Evolutionary conservation across 805 yeast species (phyloP), one percentile per base, ranked within the genome.

Genomic region (Pichia membranifaciens): DNA sequence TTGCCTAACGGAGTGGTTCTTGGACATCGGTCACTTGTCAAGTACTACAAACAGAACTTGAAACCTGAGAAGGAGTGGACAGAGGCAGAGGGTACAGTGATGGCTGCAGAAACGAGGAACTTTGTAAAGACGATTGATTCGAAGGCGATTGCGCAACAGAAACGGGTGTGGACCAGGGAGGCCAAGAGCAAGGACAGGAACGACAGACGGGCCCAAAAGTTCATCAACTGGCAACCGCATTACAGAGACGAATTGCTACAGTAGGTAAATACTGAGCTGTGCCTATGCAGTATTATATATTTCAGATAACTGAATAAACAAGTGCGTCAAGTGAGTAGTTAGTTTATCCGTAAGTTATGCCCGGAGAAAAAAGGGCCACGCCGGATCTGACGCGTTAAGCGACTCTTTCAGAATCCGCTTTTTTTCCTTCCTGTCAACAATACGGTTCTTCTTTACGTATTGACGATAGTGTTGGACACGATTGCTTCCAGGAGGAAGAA

Each of bases 161-260:
- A 78, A 70, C 71, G 87, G 51, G 77, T 79, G 5, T 82, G 93
- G 81, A 74, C 70, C 48, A 76, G 75, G 71, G 64, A 82, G 73
- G 52, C 59, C 57, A 61, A 69, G 62, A 54, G 75, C 55, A 70
- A 70, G 49, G 81, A 78, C 53, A 65, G 79, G 69, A 61, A 69
- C 69, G 70, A 74, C 66, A 65, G 69, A 69, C 59, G 68, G 67
- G 85, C 87, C 28, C 76, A 79, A 47, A 85, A 79, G 64, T 79
- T 79, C 61, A 71, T 81, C 62, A 93, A 91, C 67, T 76, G 80
- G 73, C 96, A 91, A 74, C 78, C 80, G 28, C 96, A 93, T 62
- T 87, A 67, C 72, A 76, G 95, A 61, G 96, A 88, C 61, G 82
- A 79, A 59, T 66, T 86, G 55, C 70, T 87, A 53, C 71, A 36